Conservation (phyloP, 2,329 filamentous ascomycete species). For the Colletotrichum gigasporum region DNA sequence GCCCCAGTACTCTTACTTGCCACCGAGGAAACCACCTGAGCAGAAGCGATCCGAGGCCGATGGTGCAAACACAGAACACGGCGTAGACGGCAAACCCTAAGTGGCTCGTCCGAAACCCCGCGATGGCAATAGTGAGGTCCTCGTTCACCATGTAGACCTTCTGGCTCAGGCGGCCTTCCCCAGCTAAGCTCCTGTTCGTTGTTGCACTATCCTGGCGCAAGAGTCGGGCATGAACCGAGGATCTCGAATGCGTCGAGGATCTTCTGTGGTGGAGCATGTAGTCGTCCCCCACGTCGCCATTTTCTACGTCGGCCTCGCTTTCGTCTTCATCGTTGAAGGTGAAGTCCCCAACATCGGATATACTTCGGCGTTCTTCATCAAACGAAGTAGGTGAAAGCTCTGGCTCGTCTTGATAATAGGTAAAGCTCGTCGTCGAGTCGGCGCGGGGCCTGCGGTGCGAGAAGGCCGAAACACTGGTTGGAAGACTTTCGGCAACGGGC, state of each 20-base stretch:
- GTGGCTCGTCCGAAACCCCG: slow-evolving; percentile 84
- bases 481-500: slow-evolving; percentile 94
- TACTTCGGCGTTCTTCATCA: slow-evolving; percentile 40
- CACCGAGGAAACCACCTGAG: slow-evolving; percentile 91
- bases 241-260: slow-evolving; percentile 68
- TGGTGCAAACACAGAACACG: slow-evolving; percentile 74
- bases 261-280: slow-evolving; percentile 66
- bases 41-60: slow-evolving; percentile 83
- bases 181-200: slow-evolving; percentile 73
- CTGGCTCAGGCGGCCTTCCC: slow-evolving; percentile 76
- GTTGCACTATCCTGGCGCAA: slow-evolving; percentile 75
- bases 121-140: slow-evolving; percentile 92
- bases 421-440: slow-evolving; percentile 88
- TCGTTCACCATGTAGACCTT: slow-evolving; percentile 95
- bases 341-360: slow-evolving; percentile 51
- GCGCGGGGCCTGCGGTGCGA: slow-evolving; percentile 82
- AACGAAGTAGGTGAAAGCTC: slow-evolving; percentile 31
- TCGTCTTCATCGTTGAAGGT: slow-evolving; percentile 51
- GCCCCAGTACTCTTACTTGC: slow-evolving; percentile 81
- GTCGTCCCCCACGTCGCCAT: slow-evolving; percentile 53
- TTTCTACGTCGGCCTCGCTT: slow-evolving; percentile 48
- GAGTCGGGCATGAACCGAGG: slow-evolving; percentile 70
- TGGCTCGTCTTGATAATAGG: slow-evolving; percentile 77
- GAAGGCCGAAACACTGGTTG: slow-evolving; percentile 92
- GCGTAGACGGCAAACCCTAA: slow-evolving; percentile 76